A percentile compares a stretch with the other conserved stretches of the same genome.
These are phyloP conservation scores for Irpex sp. DNA, from an alignment of 1,284 basidiomycete species.

Conservation along the genomic window DNA sequence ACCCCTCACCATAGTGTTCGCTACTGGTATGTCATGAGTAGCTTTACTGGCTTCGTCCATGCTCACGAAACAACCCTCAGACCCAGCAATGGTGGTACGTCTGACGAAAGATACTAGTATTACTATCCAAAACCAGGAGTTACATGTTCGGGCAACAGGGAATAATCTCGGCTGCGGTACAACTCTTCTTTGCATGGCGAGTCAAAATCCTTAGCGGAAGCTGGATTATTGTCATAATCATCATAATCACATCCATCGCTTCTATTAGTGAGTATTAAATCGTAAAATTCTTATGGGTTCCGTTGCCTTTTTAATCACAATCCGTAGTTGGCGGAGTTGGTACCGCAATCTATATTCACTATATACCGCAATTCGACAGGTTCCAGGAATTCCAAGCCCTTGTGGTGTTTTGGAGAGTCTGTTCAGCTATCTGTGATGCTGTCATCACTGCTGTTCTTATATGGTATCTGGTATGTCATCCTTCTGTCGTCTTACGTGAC, in stretches of 20 bases:
- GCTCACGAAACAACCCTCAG: no score
- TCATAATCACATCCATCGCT: constrained; percentile 32
- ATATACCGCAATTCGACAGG: constrained; percentile 36
- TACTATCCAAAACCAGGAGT: no score
- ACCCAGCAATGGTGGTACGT: not conserved
- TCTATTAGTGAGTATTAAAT: constrained; percentile 33
- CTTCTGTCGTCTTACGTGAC: no score
- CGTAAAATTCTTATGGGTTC: no score
- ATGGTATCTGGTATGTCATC: no score
- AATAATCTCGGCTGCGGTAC: constrained; percentile 45
- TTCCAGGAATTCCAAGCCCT: constrained; percentile 44
- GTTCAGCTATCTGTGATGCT: constrained; percentile 37
- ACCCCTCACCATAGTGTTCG: no score
- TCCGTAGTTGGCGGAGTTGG: constrained; percentile 39
- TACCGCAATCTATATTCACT: constrained; percentile 38
- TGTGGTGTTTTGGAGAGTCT: constrained; percentile 43
- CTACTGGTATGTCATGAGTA: no score
- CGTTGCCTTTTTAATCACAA: no score
- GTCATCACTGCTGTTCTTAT: no score
- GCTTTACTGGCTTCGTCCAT: no score
- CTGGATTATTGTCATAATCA: constrained; percentile 31
- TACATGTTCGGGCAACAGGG: constrained; percentile 24
- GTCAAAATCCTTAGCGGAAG: constrained; percentile 44
- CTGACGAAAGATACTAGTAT: constrained; percentile 20
- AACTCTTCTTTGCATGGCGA: constrained; percentile 53